These are phyloP conservation scores for Phytophthora quininea DNA, from an alignment of 352 stramenopile species.

Conservation along the genomic window DNA sequence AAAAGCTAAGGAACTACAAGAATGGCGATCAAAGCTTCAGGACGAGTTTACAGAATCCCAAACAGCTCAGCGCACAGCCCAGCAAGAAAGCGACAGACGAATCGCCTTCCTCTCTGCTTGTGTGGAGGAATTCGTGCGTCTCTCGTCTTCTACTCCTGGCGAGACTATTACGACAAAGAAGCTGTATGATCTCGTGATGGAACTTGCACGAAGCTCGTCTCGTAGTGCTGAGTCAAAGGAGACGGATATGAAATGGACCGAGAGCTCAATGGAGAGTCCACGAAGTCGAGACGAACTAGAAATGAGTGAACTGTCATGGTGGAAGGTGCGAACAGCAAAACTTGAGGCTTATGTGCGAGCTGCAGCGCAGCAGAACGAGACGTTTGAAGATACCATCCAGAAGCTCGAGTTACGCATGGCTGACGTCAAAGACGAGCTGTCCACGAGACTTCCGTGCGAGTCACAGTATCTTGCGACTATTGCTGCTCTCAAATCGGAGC, in stretches of 20 bases:
- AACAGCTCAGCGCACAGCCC: conserved; percentile 17
- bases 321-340: conserved; percentile 37
- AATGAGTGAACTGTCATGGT: conserved; percentile 23
- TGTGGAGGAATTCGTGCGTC: conserved; percentile 45
- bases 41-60: conserved; percentile 47
- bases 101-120: conserved; percentile 53
- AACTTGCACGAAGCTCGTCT: conserved; percentile 29
- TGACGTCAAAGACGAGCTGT: conserved; percentile 42
- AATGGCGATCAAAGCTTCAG: conserved; percentile 31
- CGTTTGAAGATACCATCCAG: conserved; percentile 51
- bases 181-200: conserved; percentile 46
- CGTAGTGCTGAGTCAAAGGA: conserved; percentile 7
- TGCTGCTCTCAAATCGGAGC: conserved; percentile 32
- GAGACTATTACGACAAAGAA: conserved; percentile 36
- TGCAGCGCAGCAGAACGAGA: conserved; percentile 45
- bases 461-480: conserved; percentile 30
- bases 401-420: conserved; percentile 49
- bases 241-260: conserved; percentile 2
- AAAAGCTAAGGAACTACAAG: conserved; percentile 4
- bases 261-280: neutral
- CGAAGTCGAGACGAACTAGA: neutral
- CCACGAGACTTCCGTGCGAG: conserved; percentile 38
- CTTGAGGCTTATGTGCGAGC: conserved; percentile 47
- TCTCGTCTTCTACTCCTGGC: conserved; percentile 11
- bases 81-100: conserved; percentile 43